These are phyloP conservation scores for Sarcomyxa edulis DNA, from an alignment of 768 basidiomycete species.

Conservation along the genomic window DNA sequence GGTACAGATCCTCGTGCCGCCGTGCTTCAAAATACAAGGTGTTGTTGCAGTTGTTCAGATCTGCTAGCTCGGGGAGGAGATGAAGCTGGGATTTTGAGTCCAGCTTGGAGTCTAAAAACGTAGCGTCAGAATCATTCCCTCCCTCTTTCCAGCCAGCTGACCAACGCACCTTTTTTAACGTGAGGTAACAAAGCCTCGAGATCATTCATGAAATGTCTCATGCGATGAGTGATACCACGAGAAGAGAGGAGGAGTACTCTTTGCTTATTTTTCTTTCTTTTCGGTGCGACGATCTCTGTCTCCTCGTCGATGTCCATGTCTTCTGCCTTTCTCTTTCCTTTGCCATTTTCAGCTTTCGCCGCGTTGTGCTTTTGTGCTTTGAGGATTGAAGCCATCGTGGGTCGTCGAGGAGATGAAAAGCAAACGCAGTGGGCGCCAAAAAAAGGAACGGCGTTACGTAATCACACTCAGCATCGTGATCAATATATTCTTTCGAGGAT, in stretches of 20 bases:
- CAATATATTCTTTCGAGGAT: constrained; percentile 1
- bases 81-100: constrained; percentile 94
- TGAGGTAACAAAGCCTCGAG: constrained; percentile 87
- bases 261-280: constrained; percentile 86
- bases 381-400: constrained; percentile 57
- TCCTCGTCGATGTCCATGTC: constrained; percentile 51
- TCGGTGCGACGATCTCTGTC: constrained; percentile 25
- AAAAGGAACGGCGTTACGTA: neutral
- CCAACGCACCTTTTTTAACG: constrained; percentile 82
- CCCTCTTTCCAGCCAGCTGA: neutral
- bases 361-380: constrained; percentile 59
- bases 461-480: constrained; percentile 1
- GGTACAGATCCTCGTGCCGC: constrained; percentile 90
- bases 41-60: constrained; percentile 97
- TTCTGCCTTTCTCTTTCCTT: constrained; percentile 61
- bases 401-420: neutral
- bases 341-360: constrained; percentile 44
- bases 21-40: constrained; percentile 96
- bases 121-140: neutral
- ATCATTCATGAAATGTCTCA: constrained; percentile 97
- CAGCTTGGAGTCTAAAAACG: constrained; percentile 80
- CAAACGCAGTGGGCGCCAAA: constrained; percentile 7
- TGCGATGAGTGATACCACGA: constrained; percentile 90
- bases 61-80: constrained; percentile 92
- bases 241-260: constrained; percentile 90